Conservation (phyloP, 2,329 filamentous ascomycete genomes). For the Fusarium metavorans region DNA sequence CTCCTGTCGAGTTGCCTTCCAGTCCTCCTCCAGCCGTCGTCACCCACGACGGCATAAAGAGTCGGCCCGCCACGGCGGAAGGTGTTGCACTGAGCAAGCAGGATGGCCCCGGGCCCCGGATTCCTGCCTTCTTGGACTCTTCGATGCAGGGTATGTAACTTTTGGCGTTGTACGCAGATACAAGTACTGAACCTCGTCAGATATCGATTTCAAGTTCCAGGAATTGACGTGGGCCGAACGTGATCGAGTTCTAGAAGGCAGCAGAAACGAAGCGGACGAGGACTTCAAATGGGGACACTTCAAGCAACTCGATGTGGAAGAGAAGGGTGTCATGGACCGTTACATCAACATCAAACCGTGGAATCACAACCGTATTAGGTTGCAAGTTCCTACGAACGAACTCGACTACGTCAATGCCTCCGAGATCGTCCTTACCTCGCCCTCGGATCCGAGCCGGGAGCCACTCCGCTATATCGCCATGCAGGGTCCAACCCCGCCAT, state of each 20-base stretch:
- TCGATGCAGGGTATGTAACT: conserved; percentile 51
- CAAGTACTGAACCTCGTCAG: conserved; percentile 47
- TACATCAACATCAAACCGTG: conserved; percentile 93
- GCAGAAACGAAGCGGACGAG: conserved; percentile 50
- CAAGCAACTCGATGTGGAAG: conserved; percentile 48
- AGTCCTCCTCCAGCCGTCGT: conserved; percentile 50
- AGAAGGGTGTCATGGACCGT: conserved; percentile 71
- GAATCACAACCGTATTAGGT: conserved; percentile 84
- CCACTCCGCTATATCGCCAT: conserved; percentile 85
- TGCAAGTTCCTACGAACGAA: conserved; percentile 79
- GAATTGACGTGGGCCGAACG: conserved; percentile 68
- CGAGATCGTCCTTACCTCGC: conserved; percentile 69
- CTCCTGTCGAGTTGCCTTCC: conserved; percentile 49
- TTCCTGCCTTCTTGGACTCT: conserved; percentile 55
- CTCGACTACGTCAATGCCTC: conserved; percentile 89
- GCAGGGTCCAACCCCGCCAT: conserved; percentile 85
- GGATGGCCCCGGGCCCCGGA: conserved; percentile 32
- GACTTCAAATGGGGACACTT: conserved; percentile 52
- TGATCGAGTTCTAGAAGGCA: conserved; percentile 56
- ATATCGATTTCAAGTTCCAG: conserved; percentile 63
- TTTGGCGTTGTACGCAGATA: background rate
- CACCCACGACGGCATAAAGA: conserved; percentile 51
- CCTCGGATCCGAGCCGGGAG: conserved; percentile 52
- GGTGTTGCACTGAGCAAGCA: conserved; percentile 29
- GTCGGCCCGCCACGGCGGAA: conserved; percentile 39